A percentile compares a stretch with the other conserved stretches of the same genome.
phyloP scores from a whole-genome alignment of 2,329 filamentous ascomycete species.

The Penicillium sp. region DNA sequence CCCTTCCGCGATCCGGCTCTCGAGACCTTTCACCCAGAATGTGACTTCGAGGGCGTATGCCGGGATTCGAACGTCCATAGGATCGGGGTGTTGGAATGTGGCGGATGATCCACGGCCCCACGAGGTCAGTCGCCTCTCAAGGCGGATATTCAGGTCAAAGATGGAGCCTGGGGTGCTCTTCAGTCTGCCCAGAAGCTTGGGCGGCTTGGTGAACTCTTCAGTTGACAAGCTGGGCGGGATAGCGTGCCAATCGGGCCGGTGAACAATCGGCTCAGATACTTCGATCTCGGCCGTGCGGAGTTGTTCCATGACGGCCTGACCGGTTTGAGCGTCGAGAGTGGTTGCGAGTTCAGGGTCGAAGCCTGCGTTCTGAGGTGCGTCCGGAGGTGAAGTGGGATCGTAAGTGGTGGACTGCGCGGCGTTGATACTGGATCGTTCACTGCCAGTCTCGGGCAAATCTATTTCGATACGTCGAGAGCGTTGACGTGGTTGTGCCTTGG shows the following conservation, averaged over 20 bases:
- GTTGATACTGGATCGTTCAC: constrained; percentile 32
- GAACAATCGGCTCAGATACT: constrained; percentile 21
- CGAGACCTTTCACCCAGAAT: constrained; percentile 68
- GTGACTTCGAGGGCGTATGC: constrained; percentile 78
- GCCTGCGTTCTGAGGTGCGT: constrained; percentile 11
- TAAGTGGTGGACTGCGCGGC: constrained; percentile 11
- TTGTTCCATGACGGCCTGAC: constrained; percentile 30
- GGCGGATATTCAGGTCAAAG: constrained; percentile 59
- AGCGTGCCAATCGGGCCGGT: constrained; percentile 13
- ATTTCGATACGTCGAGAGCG: constrained; percentile 40
- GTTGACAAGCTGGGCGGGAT: constrained; percentile 1
- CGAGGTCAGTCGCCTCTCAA: constrained; percentile 66
- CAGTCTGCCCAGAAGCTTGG: constrained; percentile 60
- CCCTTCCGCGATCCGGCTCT: constrained; percentile 56
- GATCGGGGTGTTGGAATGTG: constrained; percentile 64
- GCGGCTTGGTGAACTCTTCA: constrained; percentile 34
- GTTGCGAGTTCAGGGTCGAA: constrained; percentile 39
- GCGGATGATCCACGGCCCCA: constrained; percentile 74
- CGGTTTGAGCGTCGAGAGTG: constrained; percentile 46
- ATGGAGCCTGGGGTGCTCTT: constrained; percentile 66
- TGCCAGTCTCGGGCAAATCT: constrained; percentile 39
- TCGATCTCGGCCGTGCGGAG: constrained; percentile 18
- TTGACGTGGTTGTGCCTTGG: constrained; percentile 27
- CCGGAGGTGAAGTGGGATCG: background rate
- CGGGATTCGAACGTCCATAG: constrained; percentile 68